Evolutionary conservation across 768 basidiomycete species (phyloP), one percentile per base, ranked within the genome.

Genomic region (Kwoniella botswanensis): DNA sequence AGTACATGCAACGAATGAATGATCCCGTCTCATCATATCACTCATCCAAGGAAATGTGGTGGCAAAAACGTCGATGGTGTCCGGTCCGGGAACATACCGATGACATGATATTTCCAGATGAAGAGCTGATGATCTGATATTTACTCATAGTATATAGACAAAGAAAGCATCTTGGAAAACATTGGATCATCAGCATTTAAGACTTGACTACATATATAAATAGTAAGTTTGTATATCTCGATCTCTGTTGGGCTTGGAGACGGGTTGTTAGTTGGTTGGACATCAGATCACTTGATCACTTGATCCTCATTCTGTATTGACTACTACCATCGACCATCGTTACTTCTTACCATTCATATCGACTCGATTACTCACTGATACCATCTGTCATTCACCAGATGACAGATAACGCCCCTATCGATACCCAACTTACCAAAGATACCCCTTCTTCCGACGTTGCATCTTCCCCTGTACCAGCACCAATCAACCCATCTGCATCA

Each of bases 361-460:
- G 18, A 50, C 18, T 10, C 13, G 15, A 13, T 15, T 18, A 3
- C 13, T 50, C 3, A 50, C 46, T 50, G 46, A 50, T 50, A 50
- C 46, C 46, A 17, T 63, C 5, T 50, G 4, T 18, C 26, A 35
- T 56, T 46, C 12, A 9, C 0, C 61, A 71, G 71, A 71, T 71
- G 71, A 71, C 65, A 65, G 65, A 71, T 44, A 46, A 65, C 68
- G 55, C 52, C 22, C 44, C 18, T 6, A 67, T 44, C 24, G 56
- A 54, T 50, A 58, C 65, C 42, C 29, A 56, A 53, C 18, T 22
- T 42, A 26, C 58, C 15, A 12, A 68, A 54, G 55, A 58, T 52
- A 60, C 61, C 66, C 44, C 64, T 56, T 3, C n/a, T 35, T 12
- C 68, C 62, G 62, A 18, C 24, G 35, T 35, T 35, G 35, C 35